These are phyloP conservation scores for Odonthalia washingtoniensis DNA, from an alignment of 31 red algal species.

Conservation along the genomic window DNA sequence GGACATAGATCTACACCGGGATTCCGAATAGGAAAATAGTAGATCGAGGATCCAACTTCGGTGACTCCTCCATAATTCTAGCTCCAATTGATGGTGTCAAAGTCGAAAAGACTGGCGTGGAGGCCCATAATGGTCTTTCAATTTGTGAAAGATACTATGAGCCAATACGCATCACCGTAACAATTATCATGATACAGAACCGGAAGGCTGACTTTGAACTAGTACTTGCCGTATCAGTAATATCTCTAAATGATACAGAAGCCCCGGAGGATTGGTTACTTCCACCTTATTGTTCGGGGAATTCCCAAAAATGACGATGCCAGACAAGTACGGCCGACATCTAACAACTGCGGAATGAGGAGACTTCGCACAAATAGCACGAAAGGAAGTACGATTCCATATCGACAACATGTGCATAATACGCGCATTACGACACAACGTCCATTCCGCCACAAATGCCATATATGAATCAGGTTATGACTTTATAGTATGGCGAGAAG, in stretches of 20 bases:
- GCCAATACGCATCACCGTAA: no score
- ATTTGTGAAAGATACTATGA: no score
- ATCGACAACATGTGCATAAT: not conserved
- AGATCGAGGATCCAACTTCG: no score
- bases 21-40: no score
- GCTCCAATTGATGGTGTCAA: no score
- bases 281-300: slow-evolving; percentile 35
- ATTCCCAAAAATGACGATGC: not conserved
- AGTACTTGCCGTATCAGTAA: no score
- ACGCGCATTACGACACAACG: not conserved
- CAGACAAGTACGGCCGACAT: not conserved
- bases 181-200: no score
- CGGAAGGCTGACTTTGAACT: no score
- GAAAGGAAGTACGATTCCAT: not conserved
- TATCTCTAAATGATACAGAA: no score
- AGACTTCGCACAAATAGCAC: not conserved
- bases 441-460: not conserved
- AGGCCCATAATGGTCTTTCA: not conserved
- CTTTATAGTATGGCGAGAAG: slow-evolving; percentile 25
- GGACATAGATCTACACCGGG: no score
- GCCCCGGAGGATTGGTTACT: slow-evolving; percentile 18
- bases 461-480: not conserved
- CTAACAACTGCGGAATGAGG: not conserved
- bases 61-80: no score
- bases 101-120: not conserved